These are phyloP conservation scores for Nemania sp. DNA, from an alignment of 2,329 filamentous ascomycete species.

Conservation along the genomic window DNA sequence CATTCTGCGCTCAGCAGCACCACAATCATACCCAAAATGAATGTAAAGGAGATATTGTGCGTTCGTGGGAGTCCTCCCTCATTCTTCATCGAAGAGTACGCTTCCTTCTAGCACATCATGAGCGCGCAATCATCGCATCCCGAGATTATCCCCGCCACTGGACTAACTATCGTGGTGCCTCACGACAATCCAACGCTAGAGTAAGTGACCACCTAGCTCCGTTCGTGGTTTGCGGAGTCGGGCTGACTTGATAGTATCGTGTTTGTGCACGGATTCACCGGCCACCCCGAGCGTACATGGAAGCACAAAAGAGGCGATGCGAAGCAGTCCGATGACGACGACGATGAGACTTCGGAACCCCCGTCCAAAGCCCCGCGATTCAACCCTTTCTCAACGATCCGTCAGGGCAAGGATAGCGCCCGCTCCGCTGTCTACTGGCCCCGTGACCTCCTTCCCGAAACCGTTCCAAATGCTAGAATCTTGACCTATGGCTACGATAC, in stretches of 20 bases:
- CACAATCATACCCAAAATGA: too few species aligned
- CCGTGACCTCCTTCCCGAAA: neutral
- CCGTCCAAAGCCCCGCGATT: neutral
- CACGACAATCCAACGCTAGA: neutral
- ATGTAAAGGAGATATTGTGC: too few species aligned
- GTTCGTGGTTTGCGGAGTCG: neutral
- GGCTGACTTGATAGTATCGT: neutral
- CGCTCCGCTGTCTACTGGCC: neutral
- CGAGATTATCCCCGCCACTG: neutral
- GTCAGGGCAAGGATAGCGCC: too few species aligned
- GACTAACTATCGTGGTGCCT: neutral
- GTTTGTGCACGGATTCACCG: slow-evolving; percentile 12
- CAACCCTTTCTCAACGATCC: neutral
- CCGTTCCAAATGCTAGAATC: neutral
- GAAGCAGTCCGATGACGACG: neutral
- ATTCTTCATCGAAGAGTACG: too few species aligned
- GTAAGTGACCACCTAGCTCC: neutral
- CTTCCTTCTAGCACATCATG: too few species aligned
- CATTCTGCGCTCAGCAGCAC: too few species aligned
- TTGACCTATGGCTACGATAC: slow-evolving; percentile 5
- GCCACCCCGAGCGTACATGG: slow-evolving; percentile 2
- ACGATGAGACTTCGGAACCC: neutral
- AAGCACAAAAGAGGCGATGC: neutral
- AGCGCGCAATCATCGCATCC: neutral
- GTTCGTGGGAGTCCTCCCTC: too few species aligned